Base-by-base conservation (phyloP, 2,329 filamentous ascomycete species). In the Fusarium sp. region DNA sequence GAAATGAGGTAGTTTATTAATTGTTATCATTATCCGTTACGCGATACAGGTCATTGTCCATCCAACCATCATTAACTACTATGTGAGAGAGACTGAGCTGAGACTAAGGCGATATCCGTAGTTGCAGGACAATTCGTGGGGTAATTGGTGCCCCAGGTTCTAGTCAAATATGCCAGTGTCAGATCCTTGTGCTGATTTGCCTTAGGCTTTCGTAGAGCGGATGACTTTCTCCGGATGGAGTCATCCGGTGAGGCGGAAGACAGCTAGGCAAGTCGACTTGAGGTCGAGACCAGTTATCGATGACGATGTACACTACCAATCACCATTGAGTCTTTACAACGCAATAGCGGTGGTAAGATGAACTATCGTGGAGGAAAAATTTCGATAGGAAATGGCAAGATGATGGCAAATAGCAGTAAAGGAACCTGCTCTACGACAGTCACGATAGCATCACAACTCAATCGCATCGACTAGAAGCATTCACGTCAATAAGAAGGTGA, bases 361-460 rank as follows among this genome's bases (percentile, higher is more conserved):
- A 25, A 7, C n/a, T 10, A 25, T 33, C 6, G 35, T 61, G 22
- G 22, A 15, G 2, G 20, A 46, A 6, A 25, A 44, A 7, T 17
- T 40, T 17, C 10, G n/a, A 27, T 14, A 7, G 10, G 7, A 45
- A 23, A 13, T 22, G 22, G 27, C 33, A 15, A 19, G 15, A 27
- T 50, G 7, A 33, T 37, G 37, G 35, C 19, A 46, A 64, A 30
- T 48, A 50, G 40, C 19, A 53, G 40, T 54, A 52, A 9, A 43
- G 11, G 19, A 33, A 20, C 44, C 22, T 62, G 41, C 35, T 62
- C 50, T 64, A 65, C 44, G 58, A 51, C 67, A 69, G 55, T 65
- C 64, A 71, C 63, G 49, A 68, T 46, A 64, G 54, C 40, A 71
- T 55, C 64, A 70, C 54, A 58, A 67, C 49, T 50, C 56, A 67